These are phyloP conservation scores for Bigelowiella natans DNA, from an alignment of 78 protist genomes.

Conservation along the genomic window DNA sequence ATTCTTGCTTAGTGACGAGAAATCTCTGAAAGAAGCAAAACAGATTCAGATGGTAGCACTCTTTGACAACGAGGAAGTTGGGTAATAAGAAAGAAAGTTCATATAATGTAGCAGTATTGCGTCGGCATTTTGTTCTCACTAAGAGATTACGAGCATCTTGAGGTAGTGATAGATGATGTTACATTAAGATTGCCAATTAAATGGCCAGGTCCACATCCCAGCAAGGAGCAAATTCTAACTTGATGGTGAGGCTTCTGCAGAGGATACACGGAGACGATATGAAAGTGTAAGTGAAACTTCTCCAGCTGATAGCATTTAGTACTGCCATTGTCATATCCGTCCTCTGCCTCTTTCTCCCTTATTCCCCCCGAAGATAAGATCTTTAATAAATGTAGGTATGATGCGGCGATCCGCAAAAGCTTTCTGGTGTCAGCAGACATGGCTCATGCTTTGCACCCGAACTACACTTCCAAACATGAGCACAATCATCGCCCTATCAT, in stretches of 20 bases:
- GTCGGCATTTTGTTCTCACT: too few species aligned
- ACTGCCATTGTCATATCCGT: too few species aligned
- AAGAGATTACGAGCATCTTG: too few species aligned
- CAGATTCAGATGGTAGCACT: slow-evolving; percentile 39
- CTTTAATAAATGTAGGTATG: neutral
- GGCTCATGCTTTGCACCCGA: slow-evolving; percentile 87
- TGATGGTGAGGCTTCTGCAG: neutral
- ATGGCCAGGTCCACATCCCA: neutral
- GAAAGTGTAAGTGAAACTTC: too few species aligned
- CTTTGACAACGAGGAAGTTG: slow-evolving; percentile 77
- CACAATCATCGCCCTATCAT: slow-evolving; percentile 69
- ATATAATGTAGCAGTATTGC: too few species aligned
- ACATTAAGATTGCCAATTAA: too few species aligned
- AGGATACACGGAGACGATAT: neutral
- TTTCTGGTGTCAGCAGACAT: slow-evolving; percentile 75
- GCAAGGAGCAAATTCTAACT: neutral
- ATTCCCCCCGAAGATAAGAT: too few species aligned
- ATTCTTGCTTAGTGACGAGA: neutral
- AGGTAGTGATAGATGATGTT: too few species aligned
- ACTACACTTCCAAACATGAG: slow-evolving; percentile 53
- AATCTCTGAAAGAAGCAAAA: neutral
- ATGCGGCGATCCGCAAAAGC: slow-evolving; percentile 22
- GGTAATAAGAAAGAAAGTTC: too few species aligned
- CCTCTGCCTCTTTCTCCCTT: too few species aligned
- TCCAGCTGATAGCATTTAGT: too few species aligned